Conservation (phyloP, 305 asterid species). For the Solanum hybrid region DNA sequence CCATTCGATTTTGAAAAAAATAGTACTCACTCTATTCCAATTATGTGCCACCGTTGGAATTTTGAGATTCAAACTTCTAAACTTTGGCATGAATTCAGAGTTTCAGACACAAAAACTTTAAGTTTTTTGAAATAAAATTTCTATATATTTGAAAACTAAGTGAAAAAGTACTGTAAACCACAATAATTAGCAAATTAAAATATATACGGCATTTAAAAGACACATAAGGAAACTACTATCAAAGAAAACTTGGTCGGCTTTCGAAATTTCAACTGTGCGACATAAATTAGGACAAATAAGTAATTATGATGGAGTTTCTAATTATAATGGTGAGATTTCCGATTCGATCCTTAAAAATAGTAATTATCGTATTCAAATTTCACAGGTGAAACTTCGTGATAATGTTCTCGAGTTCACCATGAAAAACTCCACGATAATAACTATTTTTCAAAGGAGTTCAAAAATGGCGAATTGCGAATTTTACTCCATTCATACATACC, state of each 20-base stretch:
- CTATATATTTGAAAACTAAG: neutral
- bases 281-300: neutral
- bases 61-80: neutral
- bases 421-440: neutral
- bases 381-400: neutral
- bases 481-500: neutral
- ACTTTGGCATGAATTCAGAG: neutral
- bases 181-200: no score
- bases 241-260: neutral
- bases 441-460: neutral
- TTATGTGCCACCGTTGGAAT: neutral
- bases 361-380: neutral
- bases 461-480: neutral
- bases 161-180: neutral
- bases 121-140: neutral
- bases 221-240: neutral
- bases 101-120: neutral
- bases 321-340: neutral
- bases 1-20: neutral
- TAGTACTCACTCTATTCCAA: neutral
- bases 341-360: neutral
- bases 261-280: neutral
- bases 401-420: neutral
- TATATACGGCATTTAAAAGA: neutral
- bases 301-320: neutral